Base-by-base conservation (phyloP, 257 asterid species). In the Thymus mandschuricus region DNA sequence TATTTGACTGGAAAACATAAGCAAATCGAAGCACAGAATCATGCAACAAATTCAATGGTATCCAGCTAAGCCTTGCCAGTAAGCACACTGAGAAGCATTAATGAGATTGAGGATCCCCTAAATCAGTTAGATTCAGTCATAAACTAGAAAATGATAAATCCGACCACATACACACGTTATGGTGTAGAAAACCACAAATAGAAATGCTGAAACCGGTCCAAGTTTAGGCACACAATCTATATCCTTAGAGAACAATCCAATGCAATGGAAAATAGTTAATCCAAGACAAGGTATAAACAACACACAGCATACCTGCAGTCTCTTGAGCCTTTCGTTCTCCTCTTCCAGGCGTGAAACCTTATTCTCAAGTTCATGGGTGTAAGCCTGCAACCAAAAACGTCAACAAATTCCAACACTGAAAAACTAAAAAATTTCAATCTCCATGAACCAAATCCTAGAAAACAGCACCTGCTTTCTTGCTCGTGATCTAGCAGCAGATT, bases 401-500 rank as follows among this genome's bases (percentile, higher is more conserved):
- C 28, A 71, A 60, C 70, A 58, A 27, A 64, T 40, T 6, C 59
- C 66, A 54, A 50, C 40, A 43, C 0, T 8, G 10, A 78, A 68
- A 11, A 69, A 43, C 15, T 30, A 6, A 65, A 44, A 59, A 12
- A 5, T 55, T 28, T 35, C 4, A 33, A 68, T 27, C 0, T 10
- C 66, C 61, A 65, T 8, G 29, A 44, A 29, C 11, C 9, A 35
- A 69, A 45, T 62, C 58, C 7, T 60, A 5, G 33, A 68, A 75
- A 68, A 60, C 9, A 12, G 11, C 44, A 88, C 98, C 96, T 89
- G 96, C 80, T 89, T 92, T 82, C 98, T 88, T 33, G 98, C 98
- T 67, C 98, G 86, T 54, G 98, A 92, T 40, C 98, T 89, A 12
- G 98, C 98, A 15, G 98, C 98, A 30, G 98, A 92, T 79, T 92